Conservation (phyloP, 176 grass and related monocot species). For the Tillandsia fasciculata region DNA sequence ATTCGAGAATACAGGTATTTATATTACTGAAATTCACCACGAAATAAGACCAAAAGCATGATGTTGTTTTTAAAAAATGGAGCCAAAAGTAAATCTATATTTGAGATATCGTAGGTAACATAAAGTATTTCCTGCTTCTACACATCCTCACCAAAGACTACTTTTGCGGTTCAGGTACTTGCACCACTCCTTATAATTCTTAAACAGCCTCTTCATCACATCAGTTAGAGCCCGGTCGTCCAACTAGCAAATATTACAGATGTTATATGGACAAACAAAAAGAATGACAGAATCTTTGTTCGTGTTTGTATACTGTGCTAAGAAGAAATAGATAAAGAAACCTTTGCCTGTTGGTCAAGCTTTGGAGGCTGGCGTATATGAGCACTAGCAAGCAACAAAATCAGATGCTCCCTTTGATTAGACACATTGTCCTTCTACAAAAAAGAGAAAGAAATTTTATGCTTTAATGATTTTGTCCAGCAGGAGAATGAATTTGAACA, state of each 20-base stretch:
- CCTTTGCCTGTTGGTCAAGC: constrained; percentile 76
- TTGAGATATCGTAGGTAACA: too few relatives aligned
- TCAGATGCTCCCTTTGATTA: constrained; percentile 93
- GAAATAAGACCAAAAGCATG: too few relatives aligned
- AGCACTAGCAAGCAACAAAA: constrained; percentile 88
- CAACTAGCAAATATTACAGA: constrained; percentile 33
- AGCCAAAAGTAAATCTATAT: too few relatives aligned
- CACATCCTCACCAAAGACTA: constrained; percentile 69
- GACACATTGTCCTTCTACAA: constrained; percentile 78
- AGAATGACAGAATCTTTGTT: background rate
- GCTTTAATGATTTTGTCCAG: background rate
- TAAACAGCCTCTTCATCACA: constrained; percentile 85
- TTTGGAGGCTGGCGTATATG: constrained; percentile 65
- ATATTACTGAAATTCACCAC: background rate
- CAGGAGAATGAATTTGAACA: background rate
- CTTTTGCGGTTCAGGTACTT: constrained; percentile 74
- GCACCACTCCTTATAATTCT: constrained; percentile 95
- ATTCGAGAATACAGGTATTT: too few relatives aligned
- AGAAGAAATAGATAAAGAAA: constrained; percentile 15
- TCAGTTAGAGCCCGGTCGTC: constrained; percentile 56
- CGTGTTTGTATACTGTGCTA: background rate
- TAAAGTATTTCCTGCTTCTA: background rate
- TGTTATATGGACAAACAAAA: background rate
- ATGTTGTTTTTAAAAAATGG: too few relatives aligned
- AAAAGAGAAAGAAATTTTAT: constrained; percentile 1